Base-by-base conservation (phyloP, 2,329 filamentous ascomycete genomes). In the Cryphonectria radicalis region DNA sequence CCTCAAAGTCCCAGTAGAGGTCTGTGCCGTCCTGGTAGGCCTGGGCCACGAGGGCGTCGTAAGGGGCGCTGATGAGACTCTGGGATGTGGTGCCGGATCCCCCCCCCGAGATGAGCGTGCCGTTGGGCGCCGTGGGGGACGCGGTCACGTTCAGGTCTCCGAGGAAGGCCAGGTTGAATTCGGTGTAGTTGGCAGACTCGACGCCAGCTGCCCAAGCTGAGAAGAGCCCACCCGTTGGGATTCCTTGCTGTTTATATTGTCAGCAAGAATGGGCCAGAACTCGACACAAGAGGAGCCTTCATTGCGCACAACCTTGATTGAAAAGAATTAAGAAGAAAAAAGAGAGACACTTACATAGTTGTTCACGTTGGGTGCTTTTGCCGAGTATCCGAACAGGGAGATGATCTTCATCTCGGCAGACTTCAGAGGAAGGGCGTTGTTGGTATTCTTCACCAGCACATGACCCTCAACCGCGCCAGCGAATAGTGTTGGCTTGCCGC, bases 361-460 rank as follows among this genome's bases (percentile, higher is more conserved):
- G 74, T 82, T 84, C 19, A 79, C 76, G 69, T 85, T 83, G 0
- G 85, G 83, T 10, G 79, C 82, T 67, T 81, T 82, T 55, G 84
- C 86, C 22, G 89, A 89, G 77, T 91, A 91, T 37, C 89, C 87
- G 75, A 88, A 90, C 22, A 91, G 75, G 1, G 88, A 88, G 64
- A 92, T 74, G 76, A 88, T 85, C 83, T 91, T 74, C 72, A 87
- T 76, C 71, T 83, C 79, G 2, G 84, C 84, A 11, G 82, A 78
- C 17, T 82, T 82, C 0, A 92, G 79, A 0, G 89, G 89, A 0
- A 91, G 82, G 0, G 87, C 81, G 22, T 82, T 82, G 60, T 87
- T 86, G 59, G 77, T 79, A 76, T 92, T 91, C 78, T 91, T 91
- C 43, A 92, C 83, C 0, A 91, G 82, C 1, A 91, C 89, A 70